Conservation (phyloP, 768 basidiomycete genomes). For the Termitomyces sp. region DNA sequence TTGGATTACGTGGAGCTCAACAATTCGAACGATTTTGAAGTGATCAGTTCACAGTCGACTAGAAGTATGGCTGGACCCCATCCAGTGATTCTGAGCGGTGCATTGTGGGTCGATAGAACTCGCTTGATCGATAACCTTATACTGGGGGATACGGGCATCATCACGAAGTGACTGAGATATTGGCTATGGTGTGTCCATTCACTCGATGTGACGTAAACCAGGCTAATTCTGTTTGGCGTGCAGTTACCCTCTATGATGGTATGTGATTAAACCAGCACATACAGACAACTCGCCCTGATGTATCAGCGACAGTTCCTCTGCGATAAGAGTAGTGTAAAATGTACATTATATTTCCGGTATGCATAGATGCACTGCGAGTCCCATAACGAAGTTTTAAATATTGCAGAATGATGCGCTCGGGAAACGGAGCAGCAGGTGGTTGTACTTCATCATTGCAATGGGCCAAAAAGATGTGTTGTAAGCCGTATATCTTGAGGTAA, state of each 20-base stretch:
- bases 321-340: background rate
- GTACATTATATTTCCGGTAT: background rate
- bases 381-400: background rate
- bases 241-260: background rate
- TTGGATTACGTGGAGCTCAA: slow-evolving; percentile 91
- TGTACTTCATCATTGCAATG: slow-evolving; percentile 3
- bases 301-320: too few relatives aligned
- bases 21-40: slow-evolving; percentile 69
- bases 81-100: slow-evolving; percentile 75
- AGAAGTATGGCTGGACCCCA: slow-evolving; percentile 22
- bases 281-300: too few relatives aligned
- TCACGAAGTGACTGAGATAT: slow-evolving; percentile 23
- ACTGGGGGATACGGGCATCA: slow-evolving; percentile 44
- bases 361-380: background rate
- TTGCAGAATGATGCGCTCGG: background rate
- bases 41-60: slow-evolving; percentile 32
- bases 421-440: background rate
- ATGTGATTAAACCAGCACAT: background rate
- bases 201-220: background rate
- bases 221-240: background rate
- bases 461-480: slow-evolving; percentile 21
- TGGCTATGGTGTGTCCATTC: background rate
- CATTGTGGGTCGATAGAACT: slow-evolving; percentile 80
- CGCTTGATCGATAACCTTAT: slow-evolving; percentile 92
- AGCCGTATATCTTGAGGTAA: slow-evolving; percentile 30